Evolutionary conservation across 164 flowering plant species (phyloP).

Genomic region (Stephania yunnanensis): DNA sequence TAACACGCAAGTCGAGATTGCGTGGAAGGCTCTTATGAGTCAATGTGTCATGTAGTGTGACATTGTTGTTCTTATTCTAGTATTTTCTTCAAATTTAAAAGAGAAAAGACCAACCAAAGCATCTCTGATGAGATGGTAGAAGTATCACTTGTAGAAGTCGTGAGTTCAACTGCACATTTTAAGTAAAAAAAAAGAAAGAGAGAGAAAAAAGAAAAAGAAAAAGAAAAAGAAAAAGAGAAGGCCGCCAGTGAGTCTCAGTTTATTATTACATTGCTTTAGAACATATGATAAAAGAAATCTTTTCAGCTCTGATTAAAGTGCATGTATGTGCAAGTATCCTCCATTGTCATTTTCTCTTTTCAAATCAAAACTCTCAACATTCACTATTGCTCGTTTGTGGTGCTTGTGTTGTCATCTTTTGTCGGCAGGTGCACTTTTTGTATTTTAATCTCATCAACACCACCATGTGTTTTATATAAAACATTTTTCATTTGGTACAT

Average conservation of each 20-base stretch:
- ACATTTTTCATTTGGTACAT: not conserved
- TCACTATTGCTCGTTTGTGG: not conserved
- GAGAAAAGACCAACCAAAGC: no score
- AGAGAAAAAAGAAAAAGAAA: no score
- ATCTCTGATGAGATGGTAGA: no score
- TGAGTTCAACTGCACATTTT: no score
- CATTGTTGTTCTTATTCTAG: no score
- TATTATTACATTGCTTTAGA: not conserved
- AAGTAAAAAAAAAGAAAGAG: no score
- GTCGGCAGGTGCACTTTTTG: not conserved
- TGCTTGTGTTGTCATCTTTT: not conserved
- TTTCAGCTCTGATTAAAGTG: not conserved
- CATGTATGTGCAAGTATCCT: not conserved
- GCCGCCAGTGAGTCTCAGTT: not conserved
- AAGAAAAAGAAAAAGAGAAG: no score
- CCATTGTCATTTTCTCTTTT: not conserved
- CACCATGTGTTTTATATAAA: not conserved
- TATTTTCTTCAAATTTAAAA: no score
- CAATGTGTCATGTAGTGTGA: no score
- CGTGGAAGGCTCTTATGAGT: no score
- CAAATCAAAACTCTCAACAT: not conserved
- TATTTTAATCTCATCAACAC: not conserved
- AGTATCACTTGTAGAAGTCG: no score
- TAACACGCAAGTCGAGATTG: no score
- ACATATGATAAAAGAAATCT: not conserved